Evolutionary conservation across 108 stramenopile species (phyloP), one percentile per base, ranked within the genome.

Genomic region (Cyclotella kingstonii): DNA sequence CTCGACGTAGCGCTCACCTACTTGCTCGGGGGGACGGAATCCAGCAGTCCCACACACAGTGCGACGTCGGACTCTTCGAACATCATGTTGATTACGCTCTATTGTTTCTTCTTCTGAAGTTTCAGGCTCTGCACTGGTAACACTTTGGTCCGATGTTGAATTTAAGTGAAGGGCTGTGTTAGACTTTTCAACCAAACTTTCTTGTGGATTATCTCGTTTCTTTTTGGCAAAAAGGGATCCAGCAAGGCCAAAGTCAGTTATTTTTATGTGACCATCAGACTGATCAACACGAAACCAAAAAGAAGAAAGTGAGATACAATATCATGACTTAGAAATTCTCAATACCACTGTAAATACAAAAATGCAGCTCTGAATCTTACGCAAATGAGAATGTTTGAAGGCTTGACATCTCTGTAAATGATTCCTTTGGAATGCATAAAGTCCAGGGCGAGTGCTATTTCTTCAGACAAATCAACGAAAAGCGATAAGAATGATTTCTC

Each of bases 171-270:
- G 36, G 2, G 36, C 38, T 18, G 47, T 27, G 23, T 51, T 38
- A 3, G 48, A 41, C 8, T 12, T 31, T 51, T 51, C 41, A 2
- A 60, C 14, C 30, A 46, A 5, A 33, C 30, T 41, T 15, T 50
- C 61, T 39, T 63, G 49, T 3, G 49, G 49, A 23, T 50, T 28
- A 23, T 31, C 33, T 14, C n/a, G 48, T 23, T 63, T 51, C 38
- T 63, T 63, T 21, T 39, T 25, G 0, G 28, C 44, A 17, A 63
- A n/a, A 34, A 73, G 23, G 31, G 64, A 46, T 6, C 63, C 65
- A 1, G 76, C 59, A 12, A 72, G 52, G 4, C 80, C 80, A 61
- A 81, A 81, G 44, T 81, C 80, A 4, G 75, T 73, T 3, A 81
- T 33, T 33, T 63, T 66, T 39, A 72, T 43, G 33, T 70, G 63